Base-by-base conservation (phyloP, 164 flowering plant species). In the Pachysandra terminalis region DNA sequence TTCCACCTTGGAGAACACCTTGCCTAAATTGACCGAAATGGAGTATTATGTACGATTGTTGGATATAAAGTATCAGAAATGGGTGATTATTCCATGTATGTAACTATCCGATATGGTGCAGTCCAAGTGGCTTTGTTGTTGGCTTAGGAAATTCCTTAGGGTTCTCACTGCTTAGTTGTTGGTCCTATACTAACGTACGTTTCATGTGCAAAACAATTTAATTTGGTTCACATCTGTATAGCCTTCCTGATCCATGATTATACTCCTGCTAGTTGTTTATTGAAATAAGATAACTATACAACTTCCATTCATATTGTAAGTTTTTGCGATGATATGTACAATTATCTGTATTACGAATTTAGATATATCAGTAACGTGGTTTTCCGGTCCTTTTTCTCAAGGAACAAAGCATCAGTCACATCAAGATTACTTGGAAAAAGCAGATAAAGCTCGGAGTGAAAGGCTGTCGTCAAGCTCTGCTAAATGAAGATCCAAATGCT, bases 341-440 rank as follows among this genome's bases (percentile, higher is more conserved):
- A 32, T 32, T 32, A 32, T 45, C 51, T 45, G 1, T 45, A 45
- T 1, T 10, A 45, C 17, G 4, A 5, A 45, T 45, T 10, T 45
- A 45, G 15, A 45, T 10, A 10, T 45, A 12, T 12, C 6, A 10
- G 51, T 45, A 45, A 12, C 17, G 14, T 37, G 16, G 5, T n/a
- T 40, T 56, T 51, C 49, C 40, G 25, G 27, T 56, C 3, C 41
- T 37, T 28, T 61, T 10, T 58, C 27, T 22, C 67, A 27, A 91
- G 98, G 97, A 56, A 19, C 92, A 41, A 85, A 86, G 75, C 97
- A 91, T 25, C 85, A 65, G 49, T 91, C 97, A 19, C 98, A 93
- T 77, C 97, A 93, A 75, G 98, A 93, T 75, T 93, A 93, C 83
- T 16, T 93, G 87, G 98, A 91, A 64, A 88, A 68, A 70, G 98